A percentile compares a stretch with the other conserved stretches of the same genome.
phyloP scores from a whole-genome alignment of 768 basidiomycete species.

The Phlebiopsis gigantea region DNA sequence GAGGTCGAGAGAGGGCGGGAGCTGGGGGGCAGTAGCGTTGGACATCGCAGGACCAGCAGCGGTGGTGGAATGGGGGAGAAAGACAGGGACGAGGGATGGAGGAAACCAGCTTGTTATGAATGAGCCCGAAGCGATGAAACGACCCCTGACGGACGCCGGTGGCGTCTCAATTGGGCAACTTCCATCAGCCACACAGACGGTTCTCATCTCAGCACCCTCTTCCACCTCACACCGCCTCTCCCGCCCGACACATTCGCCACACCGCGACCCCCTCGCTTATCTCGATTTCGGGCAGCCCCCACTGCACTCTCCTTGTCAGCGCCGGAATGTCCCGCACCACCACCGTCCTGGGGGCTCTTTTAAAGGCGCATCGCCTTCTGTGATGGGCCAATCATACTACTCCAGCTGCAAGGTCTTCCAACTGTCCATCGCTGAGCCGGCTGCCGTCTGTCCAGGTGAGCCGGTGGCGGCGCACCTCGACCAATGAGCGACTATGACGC shows the following conservation, averaged over 20 bases:
- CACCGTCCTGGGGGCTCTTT: no score
- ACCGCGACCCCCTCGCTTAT: background rate
- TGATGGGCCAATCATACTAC: no score
- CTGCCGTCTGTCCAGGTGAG: no score
- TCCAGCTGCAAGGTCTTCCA: no score
- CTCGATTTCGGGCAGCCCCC: background rate
- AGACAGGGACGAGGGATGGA: background rate
- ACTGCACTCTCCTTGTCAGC: no score
- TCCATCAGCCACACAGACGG: no score
- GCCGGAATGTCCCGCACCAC: no score
- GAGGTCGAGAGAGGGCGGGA: slow-evolving; percentile 69
- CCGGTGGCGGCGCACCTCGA: no score
- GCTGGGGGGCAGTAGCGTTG: slow-evolving; percentile 8
- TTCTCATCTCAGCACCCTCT: background rate
- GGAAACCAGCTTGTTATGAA: background rate
- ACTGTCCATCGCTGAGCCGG: no score
- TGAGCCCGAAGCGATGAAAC: background rate
- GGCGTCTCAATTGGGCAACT: background rate
- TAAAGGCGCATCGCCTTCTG: no score
- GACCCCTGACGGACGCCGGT: background rate
- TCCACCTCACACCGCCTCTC: background rate
- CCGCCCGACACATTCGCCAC: background rate
- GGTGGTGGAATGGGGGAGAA: background rate
- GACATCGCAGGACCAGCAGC: slow-evolving; percentile 7
- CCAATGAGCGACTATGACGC: no score